Evolutionary conservation across 495 filamentous ascomycete species (phyloP), one percentile per base, ranked within the genome.

Genomic region (Aspergillus heteromorphus): DNA sequence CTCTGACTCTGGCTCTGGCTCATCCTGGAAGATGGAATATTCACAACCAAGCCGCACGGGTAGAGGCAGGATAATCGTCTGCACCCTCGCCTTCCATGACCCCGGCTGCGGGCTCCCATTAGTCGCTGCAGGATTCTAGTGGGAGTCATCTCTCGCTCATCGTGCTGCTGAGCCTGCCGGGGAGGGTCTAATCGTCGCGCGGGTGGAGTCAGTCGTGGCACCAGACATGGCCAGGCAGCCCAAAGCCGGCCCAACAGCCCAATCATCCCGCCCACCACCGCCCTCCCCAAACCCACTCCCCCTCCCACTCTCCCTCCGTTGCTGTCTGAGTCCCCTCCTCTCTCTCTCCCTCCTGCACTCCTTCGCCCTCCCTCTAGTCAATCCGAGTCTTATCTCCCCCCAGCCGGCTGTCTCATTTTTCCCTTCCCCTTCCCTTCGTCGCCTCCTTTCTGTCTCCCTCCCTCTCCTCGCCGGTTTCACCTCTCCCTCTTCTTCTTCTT

Each of bases 201-300:
- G 17, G 55, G 57, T 67, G 68, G 65, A 62, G 68, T 65, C 60
- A 63, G 67, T 74, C 72, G 72, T 74, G 72, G 72, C 72, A 74
- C 70, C 72, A 74, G 69, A 65, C 63, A 66, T 27, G 49, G 23
- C 56, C 61, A 53, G 36, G 59, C 58, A 61, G 58, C 58, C 69
- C 61, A 66, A 72, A 72, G 49, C 69, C 68, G 64, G 72, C 72
- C 72, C 72, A 73, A 75, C 69, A 65, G 60, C 67, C 67, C 64
- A 61, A 62, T 62, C 53, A 54, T 52, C 19, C 20, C 20, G 4
- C 18, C 11, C 17, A 45, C 4, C 3, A 3, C 7, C 41, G 10
- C 41, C 21, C 9, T 6, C 21, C 17, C 53, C 53, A 52, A 55
- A 27, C 38, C 54, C 57, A 21, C 42, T 45, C 53, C 58, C 50